These are phyloP conservation scores for Phytophthora constricta DNA, from an alignment of 352 stramenopile genomes.

Conservation along the genomic window DNA sequence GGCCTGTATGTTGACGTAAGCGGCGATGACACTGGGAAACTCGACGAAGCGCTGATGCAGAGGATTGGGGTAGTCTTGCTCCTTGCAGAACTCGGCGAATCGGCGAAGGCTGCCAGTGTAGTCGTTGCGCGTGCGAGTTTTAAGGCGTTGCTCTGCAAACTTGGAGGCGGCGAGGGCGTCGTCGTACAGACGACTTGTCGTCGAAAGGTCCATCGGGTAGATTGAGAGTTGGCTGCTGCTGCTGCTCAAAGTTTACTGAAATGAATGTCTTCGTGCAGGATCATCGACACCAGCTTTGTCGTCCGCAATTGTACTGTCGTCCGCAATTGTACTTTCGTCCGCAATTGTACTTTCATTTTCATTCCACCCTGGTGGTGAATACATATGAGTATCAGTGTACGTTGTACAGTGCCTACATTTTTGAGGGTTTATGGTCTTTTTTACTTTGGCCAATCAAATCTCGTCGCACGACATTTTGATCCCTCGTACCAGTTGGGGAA, in stretches of 20 bases:
- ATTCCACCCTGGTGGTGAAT: too few species aligned
- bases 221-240: too few species aligned
- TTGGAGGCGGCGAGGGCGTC: conserved; percentile 23
- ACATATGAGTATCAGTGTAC: too few species aligned
- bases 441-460: conserved; percentile 18
- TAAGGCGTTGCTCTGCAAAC: conserved; percentile 28
- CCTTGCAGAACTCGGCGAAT: conserved; percentile 27
- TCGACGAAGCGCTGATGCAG: conserved; percentile 27
- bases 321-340: too few species aligned
- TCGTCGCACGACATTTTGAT: conserved; percentile 8
- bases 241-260: too few species aligned
- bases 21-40: conserved; percentile 26
- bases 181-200: conserved; percentile 18
- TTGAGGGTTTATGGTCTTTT: neutral
- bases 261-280: too few species aligned
- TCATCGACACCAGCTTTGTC: too few species aligned
- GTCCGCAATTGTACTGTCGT: conserved; percentile 11
- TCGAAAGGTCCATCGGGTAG: too few species aligned
- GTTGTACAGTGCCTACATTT: conserved; percentile 6
- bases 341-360: too few species aligned
- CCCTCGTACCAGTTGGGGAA: too few species aligned
- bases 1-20: conserved; percentile 25
- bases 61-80: conserved; percentile 27
- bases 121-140: conserved; percentile 23
- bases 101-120: conserved; percentile 30